Evolutionary conservation across 139 green algal genomes (phyloP).

Genomic region (Pseudopediastrum boryanum): DNA sequence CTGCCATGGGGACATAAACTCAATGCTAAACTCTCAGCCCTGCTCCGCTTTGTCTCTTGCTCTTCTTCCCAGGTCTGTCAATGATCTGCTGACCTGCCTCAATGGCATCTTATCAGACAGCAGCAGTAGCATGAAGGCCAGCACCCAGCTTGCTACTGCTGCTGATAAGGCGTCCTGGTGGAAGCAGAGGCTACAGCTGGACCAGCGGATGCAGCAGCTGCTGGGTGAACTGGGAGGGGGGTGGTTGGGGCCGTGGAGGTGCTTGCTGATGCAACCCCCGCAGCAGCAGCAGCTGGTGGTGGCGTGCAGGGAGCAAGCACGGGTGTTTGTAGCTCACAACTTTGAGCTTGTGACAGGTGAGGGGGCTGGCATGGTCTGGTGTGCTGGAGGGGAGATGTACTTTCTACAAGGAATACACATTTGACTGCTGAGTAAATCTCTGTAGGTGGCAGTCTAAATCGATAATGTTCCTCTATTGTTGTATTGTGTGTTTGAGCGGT

Average conservation of each 20-base stretch:
- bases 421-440: neutral
- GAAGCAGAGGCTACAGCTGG: constrained; percentile 60
- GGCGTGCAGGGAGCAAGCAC: constrained; percentile 3
- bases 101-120: constrained; percentile 58
- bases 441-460: neutral
- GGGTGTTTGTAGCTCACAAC: constrained; percentile 29
- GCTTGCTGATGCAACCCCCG: constrained; percentile 45
- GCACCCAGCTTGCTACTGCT: constrained; percentile 29
- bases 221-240: constrained; percentile 52
- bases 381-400: neutral
- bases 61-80: neutral
- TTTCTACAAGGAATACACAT: neutral
- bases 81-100: constrained; percentile 44
- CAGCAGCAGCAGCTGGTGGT: constrained; percentile 10
- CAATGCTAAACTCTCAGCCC: neutral
- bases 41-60: neutral
- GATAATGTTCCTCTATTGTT: neutral
- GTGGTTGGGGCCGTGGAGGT: constrained; percentile 75
- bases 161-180: constrained; percentile 47
- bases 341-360: constrained; percentile 26
- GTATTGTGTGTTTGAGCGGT: neutral
- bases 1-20: neutral
- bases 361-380: neutral
- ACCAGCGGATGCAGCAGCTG: constrained; percentile 60
- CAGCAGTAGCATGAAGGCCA: constrained; percentile 60